Percentiles rank a stretch among this genome's conserved stretches.
phyloP scores from a whole-genome alignment of 169 alveolate species.

The Neospora caninum region DNA sequence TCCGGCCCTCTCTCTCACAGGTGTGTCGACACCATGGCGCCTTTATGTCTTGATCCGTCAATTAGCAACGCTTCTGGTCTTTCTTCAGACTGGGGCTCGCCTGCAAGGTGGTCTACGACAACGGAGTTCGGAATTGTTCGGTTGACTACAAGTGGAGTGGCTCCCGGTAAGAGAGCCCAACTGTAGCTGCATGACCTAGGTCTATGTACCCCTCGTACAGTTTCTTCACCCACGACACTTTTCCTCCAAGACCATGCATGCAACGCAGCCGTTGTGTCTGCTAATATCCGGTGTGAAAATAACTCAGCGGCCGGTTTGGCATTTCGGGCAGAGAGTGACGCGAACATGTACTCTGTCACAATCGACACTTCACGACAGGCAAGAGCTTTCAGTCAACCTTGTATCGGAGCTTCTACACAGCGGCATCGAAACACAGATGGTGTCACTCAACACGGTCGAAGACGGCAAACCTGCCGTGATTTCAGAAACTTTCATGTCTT shows the following conservation, averaged over 20 bases:
- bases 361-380: slow-evolving; percentile 50
- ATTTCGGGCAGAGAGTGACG: slow-evolving; percentile 54
- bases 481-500: slow-evolving; percentile 32
- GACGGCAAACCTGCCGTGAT: slow-evolving; percentile 34
- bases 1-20: slow-evolving; percentile 61
- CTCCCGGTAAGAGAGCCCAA: slow-evolving; percentile 28
- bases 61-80: not conserved
- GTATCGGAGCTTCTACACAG: not conserved
- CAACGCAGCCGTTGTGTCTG: slow-evolving; percentile 46
- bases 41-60: not conserved
- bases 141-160: slow-evolving; percentile 35
- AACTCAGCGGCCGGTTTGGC: slow-evolving; percentile 56
- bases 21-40: not conserved
- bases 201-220: not conserved
- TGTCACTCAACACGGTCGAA: not conserved
- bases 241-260: slow-evolving; percentile 56
- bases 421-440: slow-evolving; percentile 19
- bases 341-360: slow-evolving; percentile 31
- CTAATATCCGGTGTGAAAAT: slow-evolving; percentile 46
- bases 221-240: slow-evolving; percentile 32
- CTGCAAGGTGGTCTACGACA: slow-evolving; percentile 40
- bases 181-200: too few species aligned
- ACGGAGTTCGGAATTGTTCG: slow-evolving; percentile 56
- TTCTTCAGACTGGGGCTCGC: slow-evolving; percentile 57
- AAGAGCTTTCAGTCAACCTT: not conserved